Percentiles rank a stretch among this genome's conserved stretches.
Evolutionary conservation across 345 rosid species (phyloP).

Genomic region (Fremontodendron californicum): DNA sequence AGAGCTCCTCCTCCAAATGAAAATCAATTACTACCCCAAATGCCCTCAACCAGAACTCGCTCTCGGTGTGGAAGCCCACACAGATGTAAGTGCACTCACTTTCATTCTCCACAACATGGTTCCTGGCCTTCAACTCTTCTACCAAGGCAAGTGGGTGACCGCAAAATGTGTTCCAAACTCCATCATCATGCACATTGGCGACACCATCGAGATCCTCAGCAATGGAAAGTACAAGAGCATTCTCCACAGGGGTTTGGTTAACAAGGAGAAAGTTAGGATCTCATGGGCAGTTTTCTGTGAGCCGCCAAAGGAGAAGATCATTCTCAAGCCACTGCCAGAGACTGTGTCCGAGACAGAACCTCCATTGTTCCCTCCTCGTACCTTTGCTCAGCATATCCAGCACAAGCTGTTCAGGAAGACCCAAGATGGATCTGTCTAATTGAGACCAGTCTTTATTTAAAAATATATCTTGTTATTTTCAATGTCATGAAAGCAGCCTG

Average conservation of each 20-base stretch:
- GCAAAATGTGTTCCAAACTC: constrained; percentile 94
- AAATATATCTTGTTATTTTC: not conserved
- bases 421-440: constrained; percentile 27
- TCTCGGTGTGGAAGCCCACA: constrained; percentile 93
- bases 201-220: constrained; percentile 92
- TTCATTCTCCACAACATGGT: constrained; percentile 99
- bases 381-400: constrained; percentile 76
- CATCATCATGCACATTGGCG: constrained; percentile 91
- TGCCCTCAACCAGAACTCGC: constrained; percentile 98
- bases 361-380: constrained; percentile 80
- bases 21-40: constrained; percentile 87
- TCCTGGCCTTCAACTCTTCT: constrained; percentile 86
- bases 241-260: constrained; percentile 85
- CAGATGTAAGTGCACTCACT: constrained; percentile 78
- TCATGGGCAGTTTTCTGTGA: constrained; percentile 98
- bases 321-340: constrained; percentile 75
- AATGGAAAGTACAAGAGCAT: constrained; percentile 89
- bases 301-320: constrained; percentile 89
- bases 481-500: not conserved
- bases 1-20: constrained; percentile 81
- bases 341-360: constrained; percentile 62
- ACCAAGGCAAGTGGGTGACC: constrained; percentile 72
- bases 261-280: constrained; percentile 90
- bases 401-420: constrained; percentile 77
- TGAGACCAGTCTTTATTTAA: not conserved